Base-by-base conservation (phyloP, 768 basidiomycete species). In the Holtermanniella nyarrowii region DNA sequence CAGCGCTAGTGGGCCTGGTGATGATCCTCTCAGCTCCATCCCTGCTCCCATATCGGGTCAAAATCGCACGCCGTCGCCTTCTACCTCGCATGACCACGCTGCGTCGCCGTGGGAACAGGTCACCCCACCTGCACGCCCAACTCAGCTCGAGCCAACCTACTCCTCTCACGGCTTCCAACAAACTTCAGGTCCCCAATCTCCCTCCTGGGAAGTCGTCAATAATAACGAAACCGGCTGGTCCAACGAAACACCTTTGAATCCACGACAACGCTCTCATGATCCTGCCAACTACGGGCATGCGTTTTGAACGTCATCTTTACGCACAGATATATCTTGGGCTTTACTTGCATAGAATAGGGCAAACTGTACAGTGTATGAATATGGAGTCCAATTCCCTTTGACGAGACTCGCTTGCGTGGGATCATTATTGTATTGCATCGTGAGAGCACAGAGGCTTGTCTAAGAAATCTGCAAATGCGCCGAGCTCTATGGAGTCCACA, bases 401-500 rank as follows among this genome's bases (percentile, higher is more conserved):
- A n/a, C n/a, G n/a, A n/a, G n/a, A n/a, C n/a, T n/a, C n/a, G n/a
- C n/a, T n/a, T n/a, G n/a, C n/a, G n/a, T n/a, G n/a, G n/a, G n/a
- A n/a, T 7, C 31, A 37, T 37, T 37, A 16, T 16, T 7, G 7
- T 37, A 37, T 37, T 37, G 31, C 31, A 37, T 37, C 31, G 31
- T 37, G 31, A 7, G 31, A 7, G 10, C 16, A 37, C 16, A 7
- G 31, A 7, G 31, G 16, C 31, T n/a, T n/a, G n/a, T n/a, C n/a
- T n/a, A n/a, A n/a, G n/a, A n/a, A n/a, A n/a, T n/a, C n/a, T n/a
- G n/a, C n/a, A n/a, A n/a, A n/a, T n/a, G n/a, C n/a, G n/a, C n/a
- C n/a, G n/a, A n/a, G n/a, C n/a, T n/a, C n/a, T 21, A 54, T 42
- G 53, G 53, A 22, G 53, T 54, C 53, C 53, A 54, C 31, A 53